Percentiles rank a stretch among this genome's conserved stretches.
Evolutionary conservation across 176 grass and related monocot genomes (phyloP).

Genomic region (Sorghum bicolor): DNA sequence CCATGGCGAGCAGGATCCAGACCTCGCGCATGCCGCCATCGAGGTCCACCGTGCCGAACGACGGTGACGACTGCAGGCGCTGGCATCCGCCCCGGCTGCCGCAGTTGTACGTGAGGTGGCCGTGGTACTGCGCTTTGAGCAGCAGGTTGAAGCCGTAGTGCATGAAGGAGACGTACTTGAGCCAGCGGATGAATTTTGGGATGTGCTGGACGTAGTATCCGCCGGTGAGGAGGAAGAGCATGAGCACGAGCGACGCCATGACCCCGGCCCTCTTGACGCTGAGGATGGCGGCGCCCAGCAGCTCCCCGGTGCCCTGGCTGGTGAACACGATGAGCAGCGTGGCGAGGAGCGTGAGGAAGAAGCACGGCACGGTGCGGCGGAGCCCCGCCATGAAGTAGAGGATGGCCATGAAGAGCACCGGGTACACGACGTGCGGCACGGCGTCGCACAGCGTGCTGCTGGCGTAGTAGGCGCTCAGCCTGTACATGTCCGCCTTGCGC

Average conservation of each 20-base stretch:
- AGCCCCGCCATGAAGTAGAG: no score
- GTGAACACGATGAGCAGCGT: no score
- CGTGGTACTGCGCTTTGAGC: slow-evolving; percentile 86
- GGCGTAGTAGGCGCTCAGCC: no score
- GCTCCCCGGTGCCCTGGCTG: no score
- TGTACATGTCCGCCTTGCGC: no score
- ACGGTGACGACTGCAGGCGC: slow-evolving; percentile 70
- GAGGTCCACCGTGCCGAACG: slow-evolving; percentile 76
- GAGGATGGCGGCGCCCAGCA: no score
- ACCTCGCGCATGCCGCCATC: slow-evolving; percentile 61
- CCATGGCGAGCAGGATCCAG: slow-evolving; percentile 79
- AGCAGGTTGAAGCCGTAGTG: slow-evolving; percentile 87
- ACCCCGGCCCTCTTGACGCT: no score
- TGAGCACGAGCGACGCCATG: slow-evolving; percentile 84
- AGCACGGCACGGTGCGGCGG: no score
- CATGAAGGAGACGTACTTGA: slow-evolving; percentile 91
- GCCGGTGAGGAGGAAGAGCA: slow-evolving; percentile 94
- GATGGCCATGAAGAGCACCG: no score
- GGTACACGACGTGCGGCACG: no score
- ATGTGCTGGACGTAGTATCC: slow-evolving; percentile 88
- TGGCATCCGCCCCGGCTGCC: slow-evolving; percentile 45
- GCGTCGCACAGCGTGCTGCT: no score
- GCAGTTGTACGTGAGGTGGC: slow-evolving; percentile 70
- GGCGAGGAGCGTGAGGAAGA: no score
- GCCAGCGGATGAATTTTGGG: slow-evolving; percentile 73